Conservation (phyloP, 768 basidiomycete genomes). For the Mrakia hoshinonis region DNA sequence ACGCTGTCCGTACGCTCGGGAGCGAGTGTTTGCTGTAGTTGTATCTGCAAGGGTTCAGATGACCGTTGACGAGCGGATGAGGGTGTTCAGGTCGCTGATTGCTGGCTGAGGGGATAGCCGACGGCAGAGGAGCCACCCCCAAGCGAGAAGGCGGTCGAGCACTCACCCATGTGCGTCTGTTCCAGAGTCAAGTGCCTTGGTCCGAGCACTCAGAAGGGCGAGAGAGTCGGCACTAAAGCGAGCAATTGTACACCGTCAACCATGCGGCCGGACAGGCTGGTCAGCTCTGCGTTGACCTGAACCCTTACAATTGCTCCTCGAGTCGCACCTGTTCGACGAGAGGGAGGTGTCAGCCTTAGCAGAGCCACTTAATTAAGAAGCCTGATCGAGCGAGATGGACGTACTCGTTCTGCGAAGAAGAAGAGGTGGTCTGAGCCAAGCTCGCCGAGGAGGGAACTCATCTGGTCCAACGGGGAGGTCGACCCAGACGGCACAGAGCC, state of each 20-base stretch:
- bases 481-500: too few species aligned
- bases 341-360: background rate
- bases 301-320: slow-evolving; percentile 23
- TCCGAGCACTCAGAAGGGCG: slow-evolving; percentile 3
- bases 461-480: too few species aligned
- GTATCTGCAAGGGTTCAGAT: background rate
- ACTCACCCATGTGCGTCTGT: slow-evolving; percentile 12
- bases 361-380: background rate
- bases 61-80: background rate
- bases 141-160: too few species aligned
- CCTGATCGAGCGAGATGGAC: too few species aligned
- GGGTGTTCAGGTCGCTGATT: background rate
- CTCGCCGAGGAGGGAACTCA: too few species aligned
- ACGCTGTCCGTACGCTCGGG: slow-evolving; percentile 11
- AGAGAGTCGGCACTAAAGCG: slow-evolving; percentile 14
- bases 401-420: background rate
- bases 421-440: background rate
- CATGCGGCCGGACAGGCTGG: background rate
- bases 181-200: slow-evolving; percentile 20
- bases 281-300: too few species aligned
- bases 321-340: background rate
- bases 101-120: background rate
- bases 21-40: slow-evolving; percentile 18
- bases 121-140: background rate
- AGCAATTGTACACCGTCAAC: background rate